A percentile compares a stretch with the other conserved stretches of the same genome.
Conservation (phyloP, 805 yeast genomes). For the Cyberlindnera maclurae region DNA sequence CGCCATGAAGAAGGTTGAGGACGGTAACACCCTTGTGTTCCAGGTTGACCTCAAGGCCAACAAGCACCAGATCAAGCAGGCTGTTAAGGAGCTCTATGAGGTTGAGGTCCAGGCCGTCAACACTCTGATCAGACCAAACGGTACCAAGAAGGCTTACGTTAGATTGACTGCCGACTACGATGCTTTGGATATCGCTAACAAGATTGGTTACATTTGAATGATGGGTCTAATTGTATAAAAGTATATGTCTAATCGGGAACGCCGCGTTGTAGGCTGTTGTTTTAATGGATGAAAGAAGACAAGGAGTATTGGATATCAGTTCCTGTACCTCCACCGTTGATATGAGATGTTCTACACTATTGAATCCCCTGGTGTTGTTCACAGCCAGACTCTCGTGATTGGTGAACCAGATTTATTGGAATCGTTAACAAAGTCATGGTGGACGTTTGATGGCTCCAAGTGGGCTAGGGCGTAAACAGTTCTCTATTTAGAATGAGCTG, state of each 20-base stretch:
- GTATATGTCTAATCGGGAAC: constrained; percentile 16
- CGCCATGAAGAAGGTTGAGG: constrained; percentile 99
- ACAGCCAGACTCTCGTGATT: too few relatives aligned
- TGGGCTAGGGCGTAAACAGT: too few relatives aligned
- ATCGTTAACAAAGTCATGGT: too few relatives aligned
- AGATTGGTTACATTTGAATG: constrained; percentile 94
- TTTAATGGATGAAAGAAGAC: too few relatives aligned
- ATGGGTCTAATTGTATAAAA: constrained; percentile 13
- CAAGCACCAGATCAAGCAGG: constrained; percentile 97
- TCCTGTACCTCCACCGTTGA: too few relatives aligned
- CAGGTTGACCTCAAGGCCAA: constrained; percentile 95
- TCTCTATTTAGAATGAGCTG: too few relatives aligned
- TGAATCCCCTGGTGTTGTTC: too few relatives aligned
- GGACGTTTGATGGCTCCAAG: too few relatives aligned
- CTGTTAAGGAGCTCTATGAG: constrained; percentile 96
- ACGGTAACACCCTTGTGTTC: constrained; percentile 98
- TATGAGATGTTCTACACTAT: too few relatives aligned
- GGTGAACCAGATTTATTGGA: too few relatives aligned
- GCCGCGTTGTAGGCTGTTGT: not conserved
- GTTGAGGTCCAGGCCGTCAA: constrained; percentile 91
- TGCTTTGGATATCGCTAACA: constrained; percentile 99
- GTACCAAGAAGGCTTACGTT: constrained; percentile 99
- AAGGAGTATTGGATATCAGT: too few relatives aligned
- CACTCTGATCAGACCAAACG: constrained; percentile 98
- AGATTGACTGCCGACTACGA: constrained; percentile 98